Evolutionary conservation across 345 rosid genomes (phyloP), one percentile per base, ranked within the genome.

Genomic region (Diplotaxis tenuifolia): DNA sequence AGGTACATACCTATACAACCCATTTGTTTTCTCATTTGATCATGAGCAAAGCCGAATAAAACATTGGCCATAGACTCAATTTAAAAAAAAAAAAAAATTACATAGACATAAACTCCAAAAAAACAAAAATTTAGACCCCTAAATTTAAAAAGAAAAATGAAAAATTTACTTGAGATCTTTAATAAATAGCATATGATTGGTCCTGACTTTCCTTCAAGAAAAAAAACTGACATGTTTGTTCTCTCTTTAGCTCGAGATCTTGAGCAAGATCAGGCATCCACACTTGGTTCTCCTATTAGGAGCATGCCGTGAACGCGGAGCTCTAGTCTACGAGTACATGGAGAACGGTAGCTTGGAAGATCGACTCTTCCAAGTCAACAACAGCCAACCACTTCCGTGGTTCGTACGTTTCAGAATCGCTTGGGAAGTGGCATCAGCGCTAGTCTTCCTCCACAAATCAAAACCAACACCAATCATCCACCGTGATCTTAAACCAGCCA

Each of bases 241-340:
- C 16, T 40, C 47, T 45, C 74, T 71, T 69, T 87, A 93, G 97
- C 82, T 93, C 18, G 94, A 91, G 63, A 80, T 93, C 74, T 82
- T 93, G 84, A 89, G 94, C 86, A 89, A 81, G 80, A 84, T 89
- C 57, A 88, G 84, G 6, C 98, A 93, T 45, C 98, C 97, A 0
- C 91, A 93, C 86, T 80, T 93, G 83, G 89, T 93, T 67, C 89
- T 91, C 42, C 98, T 93, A 63, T 81, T 93, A 34, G 98, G 98
- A 56, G 98, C 98, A 31, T 93, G 98, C 68, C 84, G 82, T 3
- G 92, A 87, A 22, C 88, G 34, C 0, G 90, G 92, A n/a, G 88
- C 93, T 67, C 80, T 93, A 62, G 87, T 88, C 62, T 93, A 93
- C 1, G 98, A 93, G 85, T 87, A 85, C 68, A 86, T 93, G 98